Percentiles rank a stretch among this genome's conserved stretches.
phyloP scores from a whole-genome alignment of 2,329 filamentous ascomycete species.

The Alternaria arborescens region DNA sequence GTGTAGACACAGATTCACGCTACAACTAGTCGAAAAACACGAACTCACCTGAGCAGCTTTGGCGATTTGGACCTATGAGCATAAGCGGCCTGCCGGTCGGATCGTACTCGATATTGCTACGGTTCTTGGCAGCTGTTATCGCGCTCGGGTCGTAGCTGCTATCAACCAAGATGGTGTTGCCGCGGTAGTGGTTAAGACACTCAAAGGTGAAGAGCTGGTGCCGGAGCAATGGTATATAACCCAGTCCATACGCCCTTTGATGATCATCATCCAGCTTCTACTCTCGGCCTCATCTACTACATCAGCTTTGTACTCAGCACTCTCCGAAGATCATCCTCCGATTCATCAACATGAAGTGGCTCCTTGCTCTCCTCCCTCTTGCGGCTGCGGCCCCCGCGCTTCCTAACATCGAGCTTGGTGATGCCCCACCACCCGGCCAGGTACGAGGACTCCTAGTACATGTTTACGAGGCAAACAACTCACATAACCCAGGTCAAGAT shows the following conservation, averaged over 20 bases:
- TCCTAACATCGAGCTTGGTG: slow-evolving; percentile 30
- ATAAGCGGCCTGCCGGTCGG: slow-evolving; percentile 43
- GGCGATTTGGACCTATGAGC: slow-evolving; percentile 37
- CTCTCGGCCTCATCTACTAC: slow-evolving; percentile 31
- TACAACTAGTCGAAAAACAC: slow-evolving; percentile 30
- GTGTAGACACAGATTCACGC: slow-evolving; percentile 6
- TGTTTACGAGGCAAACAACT: slow-evolving; percentile 8
- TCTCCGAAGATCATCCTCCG: slow-evolving; percentile 22
- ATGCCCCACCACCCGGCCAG: slow-evolving; percentile 42
- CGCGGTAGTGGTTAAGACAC: slow-evolving; percentile 15
- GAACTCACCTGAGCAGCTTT: slow-evolving; percentile 41
- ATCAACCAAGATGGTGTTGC: slow-evolving; percentile 28
- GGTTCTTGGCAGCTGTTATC: slow-evolving; percentile 42
- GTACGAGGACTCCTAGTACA: slow-evolving; percentile 21
- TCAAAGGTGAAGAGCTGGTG: slow-evolving; percentile 17
- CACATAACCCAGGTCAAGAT: slow-evolving; percentile 51
- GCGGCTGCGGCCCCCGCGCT: slow-evolving; percentile 40
- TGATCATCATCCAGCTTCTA: slow-evolving; percentile 45
- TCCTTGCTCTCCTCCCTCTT: slow-evolving; percentile 45
- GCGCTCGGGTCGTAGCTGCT: slow-evolving; percentile 26
- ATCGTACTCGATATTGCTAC: slow-evolving; percentile 46
- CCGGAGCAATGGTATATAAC: slow-evolving; percentile 45
- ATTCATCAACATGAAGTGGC: slow-evolving; percentile 50
- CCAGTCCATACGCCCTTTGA: slow-evolving; percentile 32
- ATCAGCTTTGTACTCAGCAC: slow-evolving; percentile 25